Evolutionary conservation across 306 rosid genomes (phyloP), one percentile per base, ranked within the genome.

Genomic region (Pyrus bretschneideri): DNA sequence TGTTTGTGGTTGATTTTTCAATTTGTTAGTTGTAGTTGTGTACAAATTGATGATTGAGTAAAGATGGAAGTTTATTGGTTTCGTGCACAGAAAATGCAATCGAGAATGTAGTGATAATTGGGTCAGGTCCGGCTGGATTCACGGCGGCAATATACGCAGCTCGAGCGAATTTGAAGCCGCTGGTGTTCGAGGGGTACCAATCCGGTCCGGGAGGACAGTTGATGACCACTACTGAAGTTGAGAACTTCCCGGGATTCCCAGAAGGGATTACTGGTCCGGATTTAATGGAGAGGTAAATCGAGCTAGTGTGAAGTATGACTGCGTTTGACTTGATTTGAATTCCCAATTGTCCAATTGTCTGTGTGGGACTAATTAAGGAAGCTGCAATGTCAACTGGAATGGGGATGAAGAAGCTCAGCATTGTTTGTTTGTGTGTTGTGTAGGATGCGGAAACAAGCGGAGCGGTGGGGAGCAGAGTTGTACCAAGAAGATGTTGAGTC

Each of bases 161-260:
- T 0, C 88, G 98, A n/a, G 98, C 98, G 79, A 93, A 93, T 89
- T 84, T 94, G 87, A 94, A 94, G 82, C 98, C 98, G 67, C 80
- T 91, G 35, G 94, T 94, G 80, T 91, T 94, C 35, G 98, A 94
- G 86, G 98, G 98, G 18, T 94, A 87, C 79, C 98, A 91, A 72
- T 83, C 81, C 18, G 98, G 98, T 72, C 98, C 98, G 4, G 97
- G 98, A 79, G 98, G 97, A 25, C 98, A 94, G 81, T 85, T 94
- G 82, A 94, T 94, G 98, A 94, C 98, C 67, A 91, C 98, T 31
- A 94, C 94, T 62, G 98, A 94, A 83, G 97, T 94, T 46, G 98
- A 94, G 86, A 94, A 94, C 71, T 94, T 91, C 76, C 98, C 98
- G 14, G 98, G 98, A 52, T 94, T 94, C 81, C 97, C 98, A 0